These are phyloP conservation scores for Acidomyces sp. DNA, from an alignment of 495 filamentous ascomycete species.

Conservation along the genomic window DNA sequence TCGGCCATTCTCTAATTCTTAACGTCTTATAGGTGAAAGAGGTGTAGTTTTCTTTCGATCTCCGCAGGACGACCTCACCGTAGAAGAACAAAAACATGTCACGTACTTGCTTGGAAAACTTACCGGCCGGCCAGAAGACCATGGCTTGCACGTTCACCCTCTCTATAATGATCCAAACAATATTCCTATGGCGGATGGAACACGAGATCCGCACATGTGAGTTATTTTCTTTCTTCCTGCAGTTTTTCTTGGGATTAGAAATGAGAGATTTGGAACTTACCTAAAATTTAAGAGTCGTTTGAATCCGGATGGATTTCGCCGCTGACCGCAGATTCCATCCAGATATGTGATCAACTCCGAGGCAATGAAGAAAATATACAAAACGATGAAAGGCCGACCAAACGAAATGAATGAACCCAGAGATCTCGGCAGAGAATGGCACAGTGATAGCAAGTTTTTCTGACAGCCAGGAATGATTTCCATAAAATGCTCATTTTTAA, in stretches of 20 bases:
- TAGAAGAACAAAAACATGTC: constrained; percentile 57
- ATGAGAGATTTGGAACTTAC: neutral
- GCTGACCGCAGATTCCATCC: neutral
- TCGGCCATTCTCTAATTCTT: no score
- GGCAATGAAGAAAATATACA: constrained; percentile 12
- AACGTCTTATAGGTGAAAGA: no score
- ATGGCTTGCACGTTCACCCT: constrained; percentile 50
- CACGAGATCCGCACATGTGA: constrained; percentile 5
- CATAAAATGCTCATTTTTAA: neutral
- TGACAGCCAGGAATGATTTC: neutral
- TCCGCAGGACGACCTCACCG: constrained; percentile 48
- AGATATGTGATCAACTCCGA: constrained; percentile 42
- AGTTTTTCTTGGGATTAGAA: neutral
- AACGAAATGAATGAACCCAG: constrained; percentile 1
- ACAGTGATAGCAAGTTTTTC: constrained; percentile 3
- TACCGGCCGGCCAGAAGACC: constrained; percentile 33
- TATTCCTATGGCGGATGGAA: constrained; percentile 9
- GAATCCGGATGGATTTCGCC: no score
- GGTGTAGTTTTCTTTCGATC: constrained; percentile 68
- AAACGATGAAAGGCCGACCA: constrained; percentile 8
- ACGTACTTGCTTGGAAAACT: constrained; percentile 51
- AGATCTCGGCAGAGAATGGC: constrained; percentile 9
- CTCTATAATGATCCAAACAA: constrained; percentile 10
- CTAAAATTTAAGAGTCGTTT: neutral
- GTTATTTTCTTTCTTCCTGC: neutral